Evolutionary conservation across 108 stramenopile genomes (phyloP).

Genomic region (Nannochloropsis gaditana): DNA sequence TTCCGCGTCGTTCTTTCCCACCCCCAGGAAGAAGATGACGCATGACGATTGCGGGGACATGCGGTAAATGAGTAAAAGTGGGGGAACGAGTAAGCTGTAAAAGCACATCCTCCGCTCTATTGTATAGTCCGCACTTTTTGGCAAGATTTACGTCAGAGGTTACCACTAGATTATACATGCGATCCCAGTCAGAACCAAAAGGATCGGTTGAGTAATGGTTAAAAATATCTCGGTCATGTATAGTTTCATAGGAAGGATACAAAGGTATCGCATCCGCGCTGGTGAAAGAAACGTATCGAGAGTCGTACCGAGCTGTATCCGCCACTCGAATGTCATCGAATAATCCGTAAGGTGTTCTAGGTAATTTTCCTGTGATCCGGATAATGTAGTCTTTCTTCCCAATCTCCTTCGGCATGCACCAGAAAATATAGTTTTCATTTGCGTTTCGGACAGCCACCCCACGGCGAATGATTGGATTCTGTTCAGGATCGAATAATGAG

Average conservation of each 20-base stretch:
- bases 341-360: background rate
- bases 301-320: conserved; percentile 9
- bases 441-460: background rate
- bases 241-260: background rate
- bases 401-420: conserved; percentile 13
- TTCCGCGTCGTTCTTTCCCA: background rate
- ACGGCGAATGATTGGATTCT: background rate
- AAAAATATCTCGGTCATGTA: background rate
- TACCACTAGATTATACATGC: background rate
- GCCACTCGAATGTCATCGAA: conserved; percentile 12
- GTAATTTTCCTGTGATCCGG: background rate
- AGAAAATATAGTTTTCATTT: conserved; percentile 6
- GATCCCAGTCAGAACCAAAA: background rate
- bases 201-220: background rate
- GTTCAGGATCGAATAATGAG: conserved; percentile 5
- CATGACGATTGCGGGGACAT: background rate
- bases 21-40: background rate
- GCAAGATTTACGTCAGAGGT: background rate
- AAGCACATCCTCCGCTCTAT: background rate
- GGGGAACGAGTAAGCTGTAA: background rate
- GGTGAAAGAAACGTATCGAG: background rate
- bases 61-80: background rate
- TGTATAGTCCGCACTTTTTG: background rate
- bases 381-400: background rate
- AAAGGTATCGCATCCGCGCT: background rate